phyloP scores from a whole-genome alignment of 768 basidiomycete genomes.

The Tulasnella sp. region DNA sequence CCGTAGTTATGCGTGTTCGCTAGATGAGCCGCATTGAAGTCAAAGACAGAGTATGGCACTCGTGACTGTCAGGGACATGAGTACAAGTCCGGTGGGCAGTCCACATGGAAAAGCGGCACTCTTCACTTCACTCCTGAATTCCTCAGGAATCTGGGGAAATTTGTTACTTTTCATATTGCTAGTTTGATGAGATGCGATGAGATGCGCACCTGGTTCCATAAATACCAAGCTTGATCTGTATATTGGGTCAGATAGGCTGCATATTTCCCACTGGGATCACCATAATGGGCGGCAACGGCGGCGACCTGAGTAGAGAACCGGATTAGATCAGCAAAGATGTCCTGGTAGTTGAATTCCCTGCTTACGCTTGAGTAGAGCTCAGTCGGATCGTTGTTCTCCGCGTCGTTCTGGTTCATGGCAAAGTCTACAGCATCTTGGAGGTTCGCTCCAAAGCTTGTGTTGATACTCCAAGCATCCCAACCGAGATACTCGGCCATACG shows the following conservation, averaged over 20 bases:
- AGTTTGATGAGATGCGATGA: no score
- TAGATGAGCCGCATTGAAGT: no score
- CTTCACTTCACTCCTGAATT: no score
- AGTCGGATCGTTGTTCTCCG: conserved; percentile 5
- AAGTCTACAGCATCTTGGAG: conserved; percentile 25
- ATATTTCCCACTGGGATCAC: conserved; percentile 8
- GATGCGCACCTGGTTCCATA: conserved; percentile 14
- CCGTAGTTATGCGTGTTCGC: no score
- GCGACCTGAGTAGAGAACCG: not conserved
- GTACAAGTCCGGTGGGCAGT: no score
- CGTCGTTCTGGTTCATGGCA: conserved; percentile 22
- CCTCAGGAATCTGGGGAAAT: no score
- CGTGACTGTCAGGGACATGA: no score
- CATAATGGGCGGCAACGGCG: conserved; percentile 11
- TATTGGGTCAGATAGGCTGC: not conserved
- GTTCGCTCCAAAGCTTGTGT: conserved; percentile 19
- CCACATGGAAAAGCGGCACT: no score
- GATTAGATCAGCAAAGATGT: no score
- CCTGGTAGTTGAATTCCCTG: no score
- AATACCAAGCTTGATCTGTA: conserved; percentile 7
- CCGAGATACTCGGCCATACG: conserved; percentile 24
- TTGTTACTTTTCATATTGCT: no score
- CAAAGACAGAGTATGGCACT: no score
- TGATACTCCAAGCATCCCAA: conserved; percentile 23
- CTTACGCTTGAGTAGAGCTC: conserved; percentile 9